phyloP scores from a whole-genome alignment of 1,284 basidiomycete genomes.

The Melampsora larici-populina region DNA sequence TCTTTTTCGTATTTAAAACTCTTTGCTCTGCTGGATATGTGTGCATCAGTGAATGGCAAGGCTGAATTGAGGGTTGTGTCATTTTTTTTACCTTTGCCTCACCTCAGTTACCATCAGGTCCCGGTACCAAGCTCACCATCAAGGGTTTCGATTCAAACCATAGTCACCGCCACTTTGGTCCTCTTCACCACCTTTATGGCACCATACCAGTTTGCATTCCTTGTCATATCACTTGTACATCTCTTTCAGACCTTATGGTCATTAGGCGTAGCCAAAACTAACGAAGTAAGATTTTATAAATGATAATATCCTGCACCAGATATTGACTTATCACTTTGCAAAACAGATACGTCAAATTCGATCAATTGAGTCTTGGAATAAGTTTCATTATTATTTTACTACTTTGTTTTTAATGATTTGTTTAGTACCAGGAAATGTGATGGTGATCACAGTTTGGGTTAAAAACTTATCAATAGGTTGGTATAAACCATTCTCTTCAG shows the following conservation, averaged over 20 bases:
- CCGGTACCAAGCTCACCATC: constrained; percentile 59
- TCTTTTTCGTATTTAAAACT: background rate
- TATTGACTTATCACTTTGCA: background rate
- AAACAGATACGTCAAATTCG: constrained; percentile 3
- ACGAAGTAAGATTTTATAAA: background rate
- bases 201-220: constrained; percentile 85
- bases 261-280: constrained; percentile 34
- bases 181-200: constrained; percentile 68
- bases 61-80: background rate
- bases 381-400: constrained; percentile 56
- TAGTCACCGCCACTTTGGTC: constrained; percentile 66
- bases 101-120: constrained; percentile 45
- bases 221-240: constrained; percentile 74
- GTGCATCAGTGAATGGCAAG: background rate
- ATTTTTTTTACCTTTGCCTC: background rate
- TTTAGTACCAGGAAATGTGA: constrained; percentile 73
- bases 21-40: background rate
- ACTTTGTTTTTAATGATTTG: constrained; percentile 74
- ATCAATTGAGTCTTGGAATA: constrained; percentile 9
- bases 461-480: constrained; percentile 61
- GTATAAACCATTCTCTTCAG: constrained; percentile 52
- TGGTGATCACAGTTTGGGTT: constrained; percentile 83
- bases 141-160: background rate
- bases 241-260: constrained; percentile 55
- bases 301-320: background rate